Percentiles rank a stretch among this genome's conserved stretches.
Evolutionary conservation across 1,284 basidiomycete species (phyloP).

Genomic region (Coniferiporia sulphurascens): DNA sequence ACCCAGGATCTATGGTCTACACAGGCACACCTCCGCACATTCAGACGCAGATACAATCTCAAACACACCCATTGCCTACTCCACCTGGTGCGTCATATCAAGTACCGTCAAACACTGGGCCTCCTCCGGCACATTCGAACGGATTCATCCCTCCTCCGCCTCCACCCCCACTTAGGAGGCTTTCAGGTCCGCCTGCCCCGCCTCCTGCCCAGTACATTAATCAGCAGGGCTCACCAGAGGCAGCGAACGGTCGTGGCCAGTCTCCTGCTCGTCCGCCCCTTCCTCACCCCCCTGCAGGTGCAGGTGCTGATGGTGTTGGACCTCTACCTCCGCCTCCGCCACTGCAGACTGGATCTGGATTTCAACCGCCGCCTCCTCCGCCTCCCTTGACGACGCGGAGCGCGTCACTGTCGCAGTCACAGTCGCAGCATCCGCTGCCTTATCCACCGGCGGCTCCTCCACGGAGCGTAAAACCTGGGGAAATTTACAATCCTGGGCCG

Average conservation of each 20-base stretch:
- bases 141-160: slow-evolving; percentile 18
- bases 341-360: slow-evolving; percentile 4
- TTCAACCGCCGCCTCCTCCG: slow-evolving; percentile 27
- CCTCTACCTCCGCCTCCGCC: slow-evolving; percentile 6
- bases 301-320: not conserved
- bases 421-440: slow-evolving; percentile 19
- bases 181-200: slow-evolving; percentile 13
- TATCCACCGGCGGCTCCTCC: slow-evolving; percentile 1
- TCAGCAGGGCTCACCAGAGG: slow-evolving; percentile 6
- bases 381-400: slow-evolving; percentile 19
- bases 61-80: slow-evolving; percentile 12
- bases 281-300: slow-evolving; percentile 8
- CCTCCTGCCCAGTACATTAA: not conserved
- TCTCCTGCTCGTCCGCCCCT: slow-evolving; percentile 13
- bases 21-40: slow-evolving; percentile 7
- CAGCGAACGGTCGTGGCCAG: slow-evolving; percentile 3
- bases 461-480: slow-evolving; percentile 19
- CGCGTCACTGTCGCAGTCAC: slow-evolving; percentile 11
- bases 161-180: slow-evolving; percentile 13
- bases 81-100: slow-evolving; percentile 17
- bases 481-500: slow-evolving; percentile 33
- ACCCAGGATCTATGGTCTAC: slow-evolving; percentile 1
- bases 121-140: slow-evolving; percentile 11
- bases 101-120: slow-evolving; percentile 10
- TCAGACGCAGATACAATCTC: slow-evolving; percentile 1